Base-by-base conservation (phyloP, 169 alveolate genomes). In the Theileria annulata region DNA sequence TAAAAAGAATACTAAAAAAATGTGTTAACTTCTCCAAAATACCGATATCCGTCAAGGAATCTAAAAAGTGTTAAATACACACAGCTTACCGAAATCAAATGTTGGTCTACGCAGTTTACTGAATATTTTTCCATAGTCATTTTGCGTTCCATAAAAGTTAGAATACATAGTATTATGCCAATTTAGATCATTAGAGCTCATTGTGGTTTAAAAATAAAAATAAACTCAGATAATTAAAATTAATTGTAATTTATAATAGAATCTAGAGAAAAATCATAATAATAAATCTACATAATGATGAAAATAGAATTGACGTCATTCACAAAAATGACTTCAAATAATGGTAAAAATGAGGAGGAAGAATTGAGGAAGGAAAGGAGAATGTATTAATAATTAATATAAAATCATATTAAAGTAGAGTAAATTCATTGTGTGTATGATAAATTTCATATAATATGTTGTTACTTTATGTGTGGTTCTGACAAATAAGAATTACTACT, bases 1-100 rank as follows among this genome's bases (percentile, higher is more conserved):
- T 25, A 73, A 86, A 31, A 83, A 83, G 19, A 83, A 51, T 5
- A 69, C 88, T 70, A 56, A 48, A 25, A 58, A 70, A 23, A 3
- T 70, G 9, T 23, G 2, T 31, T 51, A 37, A 1, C 12, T 1
- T 67, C 12, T 42, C 0, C 0, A 3, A 3, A 70, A 3, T 19
- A 70, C 77, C 54, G 9, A 70, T 19, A 30, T 70, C 77, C 3
- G 42, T 73, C 54, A 70, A 27, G 25, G 63, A 31, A 12, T 35
- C 77, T 70, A 23, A 19, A 70, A 70, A 70, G 8, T 0, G 15
- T 42, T 70, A 51, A 31, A 19, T 35, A 4, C 10, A 19, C 33
- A 70, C 0, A 70, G 51, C 77, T 28, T 70, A 70, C 77, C 35
- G 67, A 35, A 28, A 35, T 51, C 54, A 19, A 70, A 15, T 23